Conservation (phyloP, 768 basidiomycete species). For the Suillus alpinus region DNA sequence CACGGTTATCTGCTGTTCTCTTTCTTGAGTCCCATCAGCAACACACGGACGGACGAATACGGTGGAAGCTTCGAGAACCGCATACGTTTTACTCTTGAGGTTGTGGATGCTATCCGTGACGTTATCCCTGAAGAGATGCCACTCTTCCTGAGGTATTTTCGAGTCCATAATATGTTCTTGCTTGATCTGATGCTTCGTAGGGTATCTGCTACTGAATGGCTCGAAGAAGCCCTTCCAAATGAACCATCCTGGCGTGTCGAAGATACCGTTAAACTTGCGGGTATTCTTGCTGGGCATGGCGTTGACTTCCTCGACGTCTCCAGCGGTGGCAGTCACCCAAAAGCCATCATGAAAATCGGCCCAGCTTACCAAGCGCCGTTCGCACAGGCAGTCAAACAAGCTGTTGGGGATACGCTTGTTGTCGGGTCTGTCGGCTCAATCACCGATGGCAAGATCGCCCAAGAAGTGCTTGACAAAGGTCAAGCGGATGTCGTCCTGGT, state of each 20-base stretch:
- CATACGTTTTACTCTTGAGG: slow-evolving; percentile 55
- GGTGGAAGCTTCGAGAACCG: slow-evolving; percentile 74
- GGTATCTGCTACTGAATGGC: slow-evolving; percentile 74
- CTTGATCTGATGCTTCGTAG: slow-evolving; percentile 24
- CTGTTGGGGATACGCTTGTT: slow-evolving; percentile 38
- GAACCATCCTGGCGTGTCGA: slow-evolving; percentile 66
- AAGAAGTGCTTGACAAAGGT: slow-evolving; percentile 41
- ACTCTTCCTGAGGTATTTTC: slow-evolving; percentile 59
- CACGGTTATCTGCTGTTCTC: slow-evolving; percentile 59
- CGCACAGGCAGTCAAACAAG: slow-evolving; percentile 51
- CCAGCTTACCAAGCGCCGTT: slow-evolving; percentile 57
- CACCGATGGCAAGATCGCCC: slow-evolving; percentile 38
- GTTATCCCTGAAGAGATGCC: slow-evolving; percentile 62
- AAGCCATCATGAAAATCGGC: slow-evolving; percentile 26
- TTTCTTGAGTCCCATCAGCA: slow-evolving; percentile 59
- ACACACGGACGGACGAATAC: slow-evolving; percentile 66
- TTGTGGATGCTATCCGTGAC: slow-evolving; percentile 61
- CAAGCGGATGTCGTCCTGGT: slow-evolving; percentile 48
- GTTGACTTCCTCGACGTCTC: slow-evolving; percentile 78
- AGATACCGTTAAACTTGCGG: slow-evolving; percentile 62
- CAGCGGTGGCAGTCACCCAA: slow-evolving; percentile 54
- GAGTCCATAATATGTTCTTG: neutral
- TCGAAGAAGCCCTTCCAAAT: slow-evolving; percentile 54
- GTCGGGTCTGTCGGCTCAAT: slow-evolving; percentile 28
- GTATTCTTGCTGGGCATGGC: slow-evolving; percentile 58